Base-by-base conservation (phyloP, 345 rosid species). In the Eucalyptus decipiens region DNA sequence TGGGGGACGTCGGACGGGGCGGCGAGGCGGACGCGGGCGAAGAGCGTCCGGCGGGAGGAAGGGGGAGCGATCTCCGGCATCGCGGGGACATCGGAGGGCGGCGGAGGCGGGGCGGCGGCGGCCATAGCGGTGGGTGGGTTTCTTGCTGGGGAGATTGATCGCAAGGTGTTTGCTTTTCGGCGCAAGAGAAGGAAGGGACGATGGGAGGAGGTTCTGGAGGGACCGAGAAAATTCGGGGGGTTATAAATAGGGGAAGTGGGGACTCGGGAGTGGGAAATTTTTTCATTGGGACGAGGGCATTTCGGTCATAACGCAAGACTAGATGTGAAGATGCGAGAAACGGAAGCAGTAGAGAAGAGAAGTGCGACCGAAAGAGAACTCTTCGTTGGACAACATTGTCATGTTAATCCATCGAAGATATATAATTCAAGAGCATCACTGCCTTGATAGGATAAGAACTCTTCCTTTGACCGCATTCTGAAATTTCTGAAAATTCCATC, bases 71-170 rank as follows among this genome's bases (percentile, higher is more conserved):
- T 93, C 51, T 94, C 91, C 7, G 95, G 94, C 34, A 92, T 92
- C 12, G 4, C 83, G 83, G 97, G 97, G 3, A 94, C 92, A 0
- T 96, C 93, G 6, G 97, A 23, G n/a, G 99, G 99, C 11, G 97
- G 95, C 6, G 98, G 99, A 5, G 98, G 98, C 4, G 99, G 98
- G 3, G 99, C 99, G 10, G 99, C 98, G 13, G 97, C 98, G 30
- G 99, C 99, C 99, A 97, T 95, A 14, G 42, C 21, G 37, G 52
- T 42, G 32, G 69, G 51, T 26, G 17, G 28, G 8, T 30, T 37
- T 23, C 15, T 88, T 5, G 13, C 51, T 72, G 89, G 47, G 42
- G 32, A 21, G 37, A 47, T 45, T 24, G 86, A 40, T 65, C 28
- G 37, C 34, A 86, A 86, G 80, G 60, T 37, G 83, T 19, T 76